Evolutionary conservation across 1,139 yeast genomes (phyloP).

Genomic region (Scheffersomyces illinoinensis): DNA sequence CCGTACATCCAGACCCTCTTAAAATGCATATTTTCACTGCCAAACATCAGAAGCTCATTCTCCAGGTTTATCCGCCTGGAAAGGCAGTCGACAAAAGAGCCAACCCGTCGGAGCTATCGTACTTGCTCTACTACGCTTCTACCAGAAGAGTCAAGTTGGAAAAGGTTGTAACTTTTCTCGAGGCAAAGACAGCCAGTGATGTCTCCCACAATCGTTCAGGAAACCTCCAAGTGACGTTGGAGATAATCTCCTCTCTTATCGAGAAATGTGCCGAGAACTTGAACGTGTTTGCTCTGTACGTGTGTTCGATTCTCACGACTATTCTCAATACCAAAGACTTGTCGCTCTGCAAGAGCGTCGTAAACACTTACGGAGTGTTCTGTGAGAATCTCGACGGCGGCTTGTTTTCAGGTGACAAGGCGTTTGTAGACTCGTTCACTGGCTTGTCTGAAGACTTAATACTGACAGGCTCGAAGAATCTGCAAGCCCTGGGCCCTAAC

Average conservation of each 20-base stretch:
- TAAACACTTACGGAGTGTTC: constrained; percentile 55
- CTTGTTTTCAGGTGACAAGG: constrained; percentile 70
- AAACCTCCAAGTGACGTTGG: constrained; percentile 79
- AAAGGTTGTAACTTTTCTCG: constrained; percentile 74
- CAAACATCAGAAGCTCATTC: constrained; percentile 85
- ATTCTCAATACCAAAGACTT: constrained; percentile 55
- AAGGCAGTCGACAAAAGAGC: constrained; percentile 84
- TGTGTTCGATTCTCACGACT: constrained; percentile 47
- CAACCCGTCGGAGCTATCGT: constrained; percentile 86
- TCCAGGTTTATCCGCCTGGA: constrained; percentile 93
- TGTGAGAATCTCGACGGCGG: constrained; percentile 68
- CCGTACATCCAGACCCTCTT: neutral
- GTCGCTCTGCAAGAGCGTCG: constrained; percentile 53
- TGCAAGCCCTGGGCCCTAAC: constrained; percentile 31
- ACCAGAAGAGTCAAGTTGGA: constrained; percentile 85
- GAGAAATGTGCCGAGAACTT: constrained; percentile 79
- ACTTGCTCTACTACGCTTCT: constrained; percentile 87
- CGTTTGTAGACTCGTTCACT: constrained; percentile 54
- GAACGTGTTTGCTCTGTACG: constrained; percentile 73
- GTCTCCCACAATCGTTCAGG: constrained; percentile 66
- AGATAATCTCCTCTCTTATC: constrained; percentile 67
- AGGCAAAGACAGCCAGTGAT: constrained; percentile 65
- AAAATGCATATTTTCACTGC: constrained; percentile 50
- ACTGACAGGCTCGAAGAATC: constrained; percentile 22
- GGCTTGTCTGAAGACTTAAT: constrained; percentile 40